phyloP scores from a whole-genome alignment of 768 basidiomycete genomes.

The Leccinum variicolor region DNA sequence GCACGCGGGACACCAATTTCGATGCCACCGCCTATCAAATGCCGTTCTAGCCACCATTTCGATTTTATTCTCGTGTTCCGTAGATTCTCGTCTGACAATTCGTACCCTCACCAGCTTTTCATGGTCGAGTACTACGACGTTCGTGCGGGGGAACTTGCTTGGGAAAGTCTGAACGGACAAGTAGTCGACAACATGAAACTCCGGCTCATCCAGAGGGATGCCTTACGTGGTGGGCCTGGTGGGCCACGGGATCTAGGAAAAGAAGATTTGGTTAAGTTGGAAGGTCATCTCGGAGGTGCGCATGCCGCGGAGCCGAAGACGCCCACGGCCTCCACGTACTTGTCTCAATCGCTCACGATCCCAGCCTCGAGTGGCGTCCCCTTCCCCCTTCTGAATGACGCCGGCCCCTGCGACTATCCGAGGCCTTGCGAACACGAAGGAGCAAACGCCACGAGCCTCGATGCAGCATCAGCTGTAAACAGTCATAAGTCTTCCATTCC shows the following conservation, averaged over 20 bases:
- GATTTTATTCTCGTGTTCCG: background rate
- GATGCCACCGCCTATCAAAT: conserved; percentile 3
- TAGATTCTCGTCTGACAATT: conserved; percentile 15
- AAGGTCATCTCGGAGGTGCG: conserved; percentile 31
- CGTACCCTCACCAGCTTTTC: conserved; percentile 37
- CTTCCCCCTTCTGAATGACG: conserved; percentile 25
- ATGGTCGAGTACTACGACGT: conserved; percentile 68
- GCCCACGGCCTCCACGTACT: conserved; percentile 33
- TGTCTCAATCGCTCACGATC: conserved; percentile 30
- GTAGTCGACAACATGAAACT: conserved; percentile 52
- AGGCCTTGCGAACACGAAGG: conserved; percentile 23
- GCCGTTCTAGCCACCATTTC: conserved; percentile 5
- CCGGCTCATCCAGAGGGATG: conserved; percentile 37
- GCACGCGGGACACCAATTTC: background rate
- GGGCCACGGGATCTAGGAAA: conserved; percentile 25
- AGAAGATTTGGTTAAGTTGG: conserved; percentile 24
- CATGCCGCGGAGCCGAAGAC: conserved; percentile 37
- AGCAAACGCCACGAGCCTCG: conserved; percentile 6
- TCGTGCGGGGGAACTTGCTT: conserved; percentile 53
- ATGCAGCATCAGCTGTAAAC: conserved; percentile 8
- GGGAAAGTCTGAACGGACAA: conserved; percentile 45
- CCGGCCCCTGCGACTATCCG: conserved; percentile 15
- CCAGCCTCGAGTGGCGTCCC: conserved; percentile 22
- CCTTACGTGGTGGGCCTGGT: conserved; percentile 18
- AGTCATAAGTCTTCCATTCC: conserved; percentile 9